These are phyloP conservation scores for Fonsecaea pugnacius DNA, from an alignment of 2,329 filamentous ascomycete genomes.

Conservation along the genomic window DNA sequence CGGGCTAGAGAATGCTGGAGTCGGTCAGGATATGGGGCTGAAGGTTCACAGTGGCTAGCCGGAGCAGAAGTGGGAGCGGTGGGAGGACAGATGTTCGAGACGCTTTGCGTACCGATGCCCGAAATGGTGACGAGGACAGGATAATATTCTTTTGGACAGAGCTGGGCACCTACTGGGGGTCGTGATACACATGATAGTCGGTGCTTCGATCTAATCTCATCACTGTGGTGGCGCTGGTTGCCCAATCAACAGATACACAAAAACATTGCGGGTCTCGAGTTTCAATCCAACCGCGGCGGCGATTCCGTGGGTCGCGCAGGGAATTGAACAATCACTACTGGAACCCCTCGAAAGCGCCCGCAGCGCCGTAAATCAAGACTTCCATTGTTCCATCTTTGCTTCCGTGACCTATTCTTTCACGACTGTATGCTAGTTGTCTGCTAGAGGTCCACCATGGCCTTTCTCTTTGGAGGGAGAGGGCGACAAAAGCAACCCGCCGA, in stretches of 20 bases:
- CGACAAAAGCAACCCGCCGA: slow-evolving; percentile 66
- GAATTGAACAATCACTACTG: background rate
- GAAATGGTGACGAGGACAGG: background rate
- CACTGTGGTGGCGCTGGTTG: background rate
- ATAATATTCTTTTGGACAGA: background rate
- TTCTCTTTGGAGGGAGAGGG: slow-evolving; percentile 65
- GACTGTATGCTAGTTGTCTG: slow-evolving; percentile 7
- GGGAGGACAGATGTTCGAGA: background rate
- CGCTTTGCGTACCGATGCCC: background rate
- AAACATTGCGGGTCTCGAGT: slow-evolving; percentile 2
- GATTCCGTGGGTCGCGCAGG: background rate
- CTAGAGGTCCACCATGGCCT: slow-evolving; percentile 61
- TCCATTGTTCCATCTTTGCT: background rate
- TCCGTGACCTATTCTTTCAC: background rate
- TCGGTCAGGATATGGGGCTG: no score
- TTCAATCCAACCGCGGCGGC: background rate
- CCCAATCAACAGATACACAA: slow-evolving; percentile 11
- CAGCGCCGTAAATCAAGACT: background rate
- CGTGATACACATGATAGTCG: background rate
- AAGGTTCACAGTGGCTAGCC: no score
- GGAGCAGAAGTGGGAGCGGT: no score
- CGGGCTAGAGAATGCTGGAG: no score
- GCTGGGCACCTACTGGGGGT: background rate
- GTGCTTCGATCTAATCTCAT: slow-evolving; percentile 13
- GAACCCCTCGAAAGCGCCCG: background rate